Base-by-base conservation (phyloP, 2,329 filamentous ascomycete species). In the Epichloe uncinata region DNA sequence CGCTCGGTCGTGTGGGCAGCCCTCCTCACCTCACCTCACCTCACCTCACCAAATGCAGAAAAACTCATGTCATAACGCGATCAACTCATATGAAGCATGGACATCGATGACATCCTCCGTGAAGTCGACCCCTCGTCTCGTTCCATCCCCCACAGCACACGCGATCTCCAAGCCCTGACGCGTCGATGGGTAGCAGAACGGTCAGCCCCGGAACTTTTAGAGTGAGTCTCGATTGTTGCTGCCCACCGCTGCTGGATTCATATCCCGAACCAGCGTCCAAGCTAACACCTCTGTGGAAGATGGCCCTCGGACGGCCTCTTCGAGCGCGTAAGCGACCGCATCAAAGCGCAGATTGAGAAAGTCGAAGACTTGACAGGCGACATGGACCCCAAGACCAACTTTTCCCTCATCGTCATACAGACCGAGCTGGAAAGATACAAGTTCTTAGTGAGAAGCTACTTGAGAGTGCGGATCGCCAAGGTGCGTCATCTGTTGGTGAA, bases 391-490 rank as follows among this genome's bases (percentile, higher is more conserved):
- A 89, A 86, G 66, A 84, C 87, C 55, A 97, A 95, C 65, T 95
- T 98, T 65, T 81, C 82, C 53, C 82, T 97, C 61, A 95, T 96
- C 45, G 85, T 98, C 54, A 82, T 96, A 49, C 93, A 98, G 72
- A 97, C 94, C 6, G 93, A 98, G 69, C 78, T 98, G 49, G 90
- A 96, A 65, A 77, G 93, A 43, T 94, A 87, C 69, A 95, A 95
- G 69, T 98, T 89, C 62, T 75, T 98, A 20, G 78, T 97, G 16
- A 78, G 93, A 53, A 85, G 85, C 56, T 84, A 91, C 56, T 68
- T 98, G 50, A 78, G 94, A 48, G 82, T 86, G 9, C 77, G 93
- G n/a, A 82, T 97, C 51, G 81, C 86, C 49, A 97, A 98, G 77
- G 86, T 87, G 69, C 53, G 52, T 34, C 22, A 9, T 15, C n/a